Evolutionary conservation across 441 rosid species (phyloP), one percentile per base, ranked within the genome.

Genomic region (Gossypium davidsonii): DNA sequence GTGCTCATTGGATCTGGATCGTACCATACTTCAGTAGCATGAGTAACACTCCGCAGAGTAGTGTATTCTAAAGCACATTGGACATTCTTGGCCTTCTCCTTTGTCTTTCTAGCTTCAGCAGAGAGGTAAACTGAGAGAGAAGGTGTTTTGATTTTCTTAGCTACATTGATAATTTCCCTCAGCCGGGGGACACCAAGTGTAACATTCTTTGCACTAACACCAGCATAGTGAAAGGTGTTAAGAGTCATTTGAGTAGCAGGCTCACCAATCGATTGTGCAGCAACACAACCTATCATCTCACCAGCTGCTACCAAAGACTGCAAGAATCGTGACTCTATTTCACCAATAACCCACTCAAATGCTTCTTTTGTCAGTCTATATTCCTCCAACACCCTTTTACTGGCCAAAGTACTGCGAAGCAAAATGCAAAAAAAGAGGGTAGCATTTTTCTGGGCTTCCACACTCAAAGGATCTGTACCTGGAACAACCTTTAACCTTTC

Each of bases 231-330:
- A 80, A 93, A 96, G 17, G 99, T 96, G 80, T 96, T 96, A 14
- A 96, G 92, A 61, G 99, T 96, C 99, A 96, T 96, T 83, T 96
- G 99, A 23, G 99, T 96, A 60, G 99, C 99, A 76, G 99, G 99
- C 81, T 96, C 99, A 73, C 99, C 99, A 77, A 96, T 96, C 20
- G 98, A 96, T 75, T 96, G 99, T 58, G 99, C 99, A 76, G 99
- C 99, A 79, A 96, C 97, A 81, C 99, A 96, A 37, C 99, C 99
- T 23, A 95, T 95, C 99, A 93, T 95, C 83, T 95, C 99, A 39
- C 99, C 99, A 0, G 98, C 93, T 69, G 99, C 98, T 20, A 95
- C 99, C 59, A 90, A 74, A 34, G 99, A 93, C 79, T 93, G 99
- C 61, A 90, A 80, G 62, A 95, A 95, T 44, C 99, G 86, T 2